Evolutionary conservation across 805 yeast species (phyloP).

Genomic region (Ogataea pignaliae): DNA sequence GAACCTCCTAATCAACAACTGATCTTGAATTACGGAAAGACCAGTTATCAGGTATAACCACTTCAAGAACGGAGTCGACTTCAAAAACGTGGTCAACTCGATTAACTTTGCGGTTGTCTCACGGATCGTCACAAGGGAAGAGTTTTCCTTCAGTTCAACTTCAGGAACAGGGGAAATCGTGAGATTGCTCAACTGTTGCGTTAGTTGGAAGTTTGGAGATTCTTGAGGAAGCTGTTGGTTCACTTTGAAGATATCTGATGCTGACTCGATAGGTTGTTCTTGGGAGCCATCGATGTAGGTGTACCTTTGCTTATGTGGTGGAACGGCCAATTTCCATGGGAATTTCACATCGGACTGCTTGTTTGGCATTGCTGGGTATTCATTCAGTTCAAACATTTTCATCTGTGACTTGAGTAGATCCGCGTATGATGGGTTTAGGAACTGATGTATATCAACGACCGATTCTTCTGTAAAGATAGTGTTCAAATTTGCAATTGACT

Average conservation of each 20-base stretch:
- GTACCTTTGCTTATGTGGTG: conserved; percentile 90
- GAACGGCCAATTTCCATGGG: conserved; percentile 91
- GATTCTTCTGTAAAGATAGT: conserved; percentile 62
- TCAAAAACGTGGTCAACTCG: conserved; percentile 54
- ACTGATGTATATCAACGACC: conserved; percentile 57
- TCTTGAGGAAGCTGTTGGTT: conserved; percentile 39
- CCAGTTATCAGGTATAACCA: conserved; percentile 66
- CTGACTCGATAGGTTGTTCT: conserved; percentile 27
- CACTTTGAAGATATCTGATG: conserved; percentile 29
- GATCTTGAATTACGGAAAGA: conserved; percentile 58
- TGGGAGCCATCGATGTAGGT: conserved; percentile 72
- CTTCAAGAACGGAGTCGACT: conserved; percentile 57
- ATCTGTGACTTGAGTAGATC: conserved; percentile 40
- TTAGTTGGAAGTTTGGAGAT: conserved; percentile 46
- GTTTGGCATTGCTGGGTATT: conserved; percentile 48
- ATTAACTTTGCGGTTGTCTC: conserved; percentile 36
- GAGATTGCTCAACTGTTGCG: conserved; percentile 9
- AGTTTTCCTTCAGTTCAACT: conserved; percentile 9
- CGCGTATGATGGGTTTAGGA: conserved; percentile 58
- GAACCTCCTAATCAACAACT: conserved; percentile 74
- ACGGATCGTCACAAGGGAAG: conserved; percentile 11
- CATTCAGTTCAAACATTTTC: conserved; percentile 57
- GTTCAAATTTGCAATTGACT: conserved; percentile 39
- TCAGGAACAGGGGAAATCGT: conserved; percentile 10
- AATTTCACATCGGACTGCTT: conserved; percentile 46